Base-by-base conservation (phyloP, 179 eudicot species). In the Carnegiea gigantea region DNA sequence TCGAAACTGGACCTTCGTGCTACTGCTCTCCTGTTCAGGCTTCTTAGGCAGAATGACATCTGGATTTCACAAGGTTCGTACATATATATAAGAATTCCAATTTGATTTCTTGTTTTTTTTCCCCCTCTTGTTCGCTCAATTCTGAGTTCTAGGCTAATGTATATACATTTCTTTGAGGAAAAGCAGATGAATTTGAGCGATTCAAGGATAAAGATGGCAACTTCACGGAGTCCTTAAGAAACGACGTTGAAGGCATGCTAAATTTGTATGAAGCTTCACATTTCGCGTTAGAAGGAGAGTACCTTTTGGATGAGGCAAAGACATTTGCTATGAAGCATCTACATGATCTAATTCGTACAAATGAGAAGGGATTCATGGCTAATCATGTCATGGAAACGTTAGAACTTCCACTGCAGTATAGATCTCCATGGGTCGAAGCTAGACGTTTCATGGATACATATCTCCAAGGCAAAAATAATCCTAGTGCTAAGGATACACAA, bases 241-340 rank as follows among this genome's bases (percentile, higher is more conserved):
- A 38, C 23, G 87, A 87, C 51, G 74, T 84, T 0, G 62, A 78
- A 40, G 87, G 85, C 10, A 20, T 89, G 59, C 9, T 87, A 46
- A 80, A 78, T 64, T 80, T 89, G 24, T 87, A 85, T 33, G 91
- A 87, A 83, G 91, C 89, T 78, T 89, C 91, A 33, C 48, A 79
- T 73, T 67, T 87, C n/a, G 83, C 81, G 8, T 30, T 80, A 11
- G 83, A 79, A 48, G 86, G 36, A 59, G 82, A 80, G 18, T 38
- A 40, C 17, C 51, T 80, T 13, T 72, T 72, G 18, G 70, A 72
- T 14, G 77, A 80, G 77, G 77, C 77, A 20, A 72, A 80, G 53
- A 18, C 40, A 20, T 80, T 80, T 21, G 23, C 77, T 1, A 54
- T 6, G 0, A 23, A 80, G 26, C 70, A 80, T 57, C 70, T 72